Conservation (phyloP, 805 yeast genomes). For the Nakazawaea ambrosiae region DNA sequence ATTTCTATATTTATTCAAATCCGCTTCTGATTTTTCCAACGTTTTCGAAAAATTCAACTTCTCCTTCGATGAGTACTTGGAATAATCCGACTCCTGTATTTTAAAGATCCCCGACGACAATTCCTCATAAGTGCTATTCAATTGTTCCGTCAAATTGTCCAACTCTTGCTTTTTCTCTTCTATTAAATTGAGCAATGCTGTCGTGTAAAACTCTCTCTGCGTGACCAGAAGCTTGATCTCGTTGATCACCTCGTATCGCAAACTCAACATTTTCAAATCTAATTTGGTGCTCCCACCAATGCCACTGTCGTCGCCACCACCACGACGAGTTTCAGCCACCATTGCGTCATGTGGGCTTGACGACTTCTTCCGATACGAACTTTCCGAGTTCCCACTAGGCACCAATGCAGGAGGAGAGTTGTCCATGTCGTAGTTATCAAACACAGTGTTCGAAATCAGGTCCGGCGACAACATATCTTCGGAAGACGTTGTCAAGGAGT, state of each 20-base stretch:
- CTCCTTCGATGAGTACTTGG: constrained; percentile 12
- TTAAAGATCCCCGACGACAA: constrained; percentile 14
- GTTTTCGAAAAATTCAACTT: constrained; percentile 17
- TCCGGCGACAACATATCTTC: background rate
- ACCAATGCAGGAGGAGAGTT: no score
- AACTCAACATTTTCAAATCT: constrained; percentile 18
- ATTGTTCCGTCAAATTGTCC: constrained; percentile 18
- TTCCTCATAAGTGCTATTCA: constrained; percentile 20
- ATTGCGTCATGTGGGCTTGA: no score
- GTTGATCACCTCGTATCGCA: constrained; percentile 16
- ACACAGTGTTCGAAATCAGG: background rate
- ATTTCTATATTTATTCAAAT: constrained; percentile 8
- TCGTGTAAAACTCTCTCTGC: constrained; percentile 21
- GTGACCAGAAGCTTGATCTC: constrained; percentile 21
- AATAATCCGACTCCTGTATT: constrained; percentile 15
- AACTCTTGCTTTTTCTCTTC: constrained; percentile 21
- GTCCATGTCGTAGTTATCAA: background rate
- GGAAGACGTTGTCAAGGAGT: constrained; percentile 1
- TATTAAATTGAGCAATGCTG: constrained; percentile 18
- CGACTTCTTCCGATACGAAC: no score
- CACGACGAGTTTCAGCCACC: no score
- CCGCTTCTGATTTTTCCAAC: constrained; percentile 18
- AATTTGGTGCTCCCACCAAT: constrained; percentile 14
- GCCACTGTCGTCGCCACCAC: background rate
- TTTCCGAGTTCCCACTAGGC: background rate